These are phyloP conservation scores for Ganoderma leucocontextum DNA, from an alignment of 1,284 basidiomycete species.

Conservation along the genomic window DNA sequence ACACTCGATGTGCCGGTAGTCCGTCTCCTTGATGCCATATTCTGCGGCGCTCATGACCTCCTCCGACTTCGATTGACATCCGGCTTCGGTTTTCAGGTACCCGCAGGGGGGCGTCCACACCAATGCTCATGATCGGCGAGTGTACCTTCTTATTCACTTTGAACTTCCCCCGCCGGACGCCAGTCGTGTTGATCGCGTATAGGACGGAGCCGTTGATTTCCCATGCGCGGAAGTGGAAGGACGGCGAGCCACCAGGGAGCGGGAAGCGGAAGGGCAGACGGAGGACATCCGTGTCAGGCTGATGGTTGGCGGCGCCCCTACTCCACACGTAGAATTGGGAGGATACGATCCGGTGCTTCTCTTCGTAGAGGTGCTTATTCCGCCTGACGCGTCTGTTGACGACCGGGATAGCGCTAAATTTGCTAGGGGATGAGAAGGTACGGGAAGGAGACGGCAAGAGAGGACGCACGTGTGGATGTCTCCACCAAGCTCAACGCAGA, in stretches of 20 bases:
- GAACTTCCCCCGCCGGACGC: slow-evolving; percentile 10
- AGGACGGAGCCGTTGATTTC: background rate
- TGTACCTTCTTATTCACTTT: slow-evolving; percentile 1
- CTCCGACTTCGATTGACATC: slow-evolving; percentile 76
- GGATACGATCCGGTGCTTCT: slow-evolving; percentile 3
- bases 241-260: background rate
- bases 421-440: background rate
- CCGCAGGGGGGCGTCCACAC: too few species aligned
- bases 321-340: too few species aligned
- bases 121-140: slow-evolving; percentile 12
- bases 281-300: slow-evolving; percentile 12
- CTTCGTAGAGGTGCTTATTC: background rate
- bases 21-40: slow-evolving; percentile 75
- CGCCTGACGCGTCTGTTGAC: background rate
- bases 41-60: slow-evolving; percentile 76
- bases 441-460: background rate
- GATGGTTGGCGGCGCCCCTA: too few species aligned
- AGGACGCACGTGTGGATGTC: slow-evolving; percentile 13
- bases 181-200: slow-evolving; percentile 7
- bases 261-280: background rate
- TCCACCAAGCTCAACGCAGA: slow-evolving; percentile 17
- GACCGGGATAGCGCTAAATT: background rate
- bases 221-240: slow-evolving; percentile 3
- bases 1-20: slow-evolving; percentile 86
- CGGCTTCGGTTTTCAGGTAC: too few species aligned